Percentiles rank a stretch among this genome's conserved stretches.
Conservation (phyloP, 129 eudicot genomes). For the Artemisia tridentata region DNA sequence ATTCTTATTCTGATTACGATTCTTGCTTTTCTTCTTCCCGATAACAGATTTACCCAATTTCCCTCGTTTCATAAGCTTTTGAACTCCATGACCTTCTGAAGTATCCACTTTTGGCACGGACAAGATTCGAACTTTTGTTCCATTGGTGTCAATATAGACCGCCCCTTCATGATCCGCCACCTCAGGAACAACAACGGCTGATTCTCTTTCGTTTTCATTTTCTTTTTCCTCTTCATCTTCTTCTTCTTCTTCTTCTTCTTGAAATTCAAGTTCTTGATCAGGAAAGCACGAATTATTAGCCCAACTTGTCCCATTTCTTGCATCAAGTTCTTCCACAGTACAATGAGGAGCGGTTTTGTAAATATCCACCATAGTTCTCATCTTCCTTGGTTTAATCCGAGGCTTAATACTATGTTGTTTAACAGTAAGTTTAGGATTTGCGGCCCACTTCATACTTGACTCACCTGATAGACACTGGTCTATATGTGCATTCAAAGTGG, state of each 20-base stretch:
- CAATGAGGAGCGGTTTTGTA: constrained; percentile 57
- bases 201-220: no score
- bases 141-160: constrained; percentile 59
- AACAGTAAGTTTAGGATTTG: constrained; percentile 33
- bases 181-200: constrained; percentile 18
- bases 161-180: constrained; percentile 45
- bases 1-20: constrained; percentile 20
- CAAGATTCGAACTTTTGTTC: constrained; percentile 62
- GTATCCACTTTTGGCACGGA: constrained; percentile 29
- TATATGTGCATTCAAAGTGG: constrained; percentile 82
- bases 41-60: constrained; percentile 34
- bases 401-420: constrained; percentile 23
- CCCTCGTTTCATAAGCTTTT: constrained; percentile 31
- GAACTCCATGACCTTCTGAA: constrained; percentile 16
- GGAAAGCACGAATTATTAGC: constrained; percentile 40
- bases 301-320: constrained; percentile 69
- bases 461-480: constrained; percentile 75
- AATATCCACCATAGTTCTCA: constrained; percentile 60
- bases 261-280: constrained; percentile 33
- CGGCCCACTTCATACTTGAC: constrained; percentile 38
- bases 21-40: constrained; percentile 44
- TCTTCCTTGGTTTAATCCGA: constrained; percentile 63
- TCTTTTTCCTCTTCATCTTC: neutral
- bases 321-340: constrained; percentile 84
- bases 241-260: constrained; percentile 19